These are phyloP conservation scores for Ligustrum vulgare DNA, from an alignment of 257 asterid genomes.

Conservation along the genomic window DNA sequence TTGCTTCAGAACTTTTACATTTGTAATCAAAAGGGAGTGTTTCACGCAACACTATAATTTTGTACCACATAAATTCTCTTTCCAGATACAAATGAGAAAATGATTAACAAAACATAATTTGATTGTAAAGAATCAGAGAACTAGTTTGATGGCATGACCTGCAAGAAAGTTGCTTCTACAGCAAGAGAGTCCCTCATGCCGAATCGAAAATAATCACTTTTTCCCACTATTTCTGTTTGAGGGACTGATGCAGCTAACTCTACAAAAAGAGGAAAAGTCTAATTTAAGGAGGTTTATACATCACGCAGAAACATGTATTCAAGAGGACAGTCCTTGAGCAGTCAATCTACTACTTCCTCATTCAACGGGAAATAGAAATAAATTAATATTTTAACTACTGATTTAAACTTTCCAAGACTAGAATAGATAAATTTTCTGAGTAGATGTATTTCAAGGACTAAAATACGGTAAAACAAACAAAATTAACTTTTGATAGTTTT, in stretches of 20 bases:
- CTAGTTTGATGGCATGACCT: conserved; percentile 47
- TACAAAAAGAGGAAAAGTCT: conserved; percentile 32
- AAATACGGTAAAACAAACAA: conserved; percentile 13
- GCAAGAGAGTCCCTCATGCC: conserved; percentile 98
- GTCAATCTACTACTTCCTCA: conserved; percentile 8
- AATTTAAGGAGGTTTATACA: conserved; percentile 2
- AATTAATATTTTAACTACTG: not conserved
- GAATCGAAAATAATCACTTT: conserved; percentile 89
- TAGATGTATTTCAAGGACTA: conserved; percentile 2
- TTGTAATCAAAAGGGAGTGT: not conserved
- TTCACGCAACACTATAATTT: not conserved
- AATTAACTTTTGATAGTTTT: not conserved
- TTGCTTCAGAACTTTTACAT: conserved; percentile 17
- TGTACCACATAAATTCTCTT: not conserved
- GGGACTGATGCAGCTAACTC: conserved; percentile 92
- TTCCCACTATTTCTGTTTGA: conserved; percentile 71
- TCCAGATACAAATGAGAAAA: conserved; percentile 8
- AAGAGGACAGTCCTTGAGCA: conserved; percentile 3
- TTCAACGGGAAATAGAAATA: not conserved
- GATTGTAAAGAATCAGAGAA: not conserved
- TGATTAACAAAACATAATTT: not conserved
- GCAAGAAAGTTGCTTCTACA: conserved; percentile 90
- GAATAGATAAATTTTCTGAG: not conserved
- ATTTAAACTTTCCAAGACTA: conserved; percentile 15
- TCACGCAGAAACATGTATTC: conserved; percentile 9